phyloP scores from a whole-genome alignment of 2,329 filamentous ascomycete species.

The Colletotrichum agaves region DNA sequence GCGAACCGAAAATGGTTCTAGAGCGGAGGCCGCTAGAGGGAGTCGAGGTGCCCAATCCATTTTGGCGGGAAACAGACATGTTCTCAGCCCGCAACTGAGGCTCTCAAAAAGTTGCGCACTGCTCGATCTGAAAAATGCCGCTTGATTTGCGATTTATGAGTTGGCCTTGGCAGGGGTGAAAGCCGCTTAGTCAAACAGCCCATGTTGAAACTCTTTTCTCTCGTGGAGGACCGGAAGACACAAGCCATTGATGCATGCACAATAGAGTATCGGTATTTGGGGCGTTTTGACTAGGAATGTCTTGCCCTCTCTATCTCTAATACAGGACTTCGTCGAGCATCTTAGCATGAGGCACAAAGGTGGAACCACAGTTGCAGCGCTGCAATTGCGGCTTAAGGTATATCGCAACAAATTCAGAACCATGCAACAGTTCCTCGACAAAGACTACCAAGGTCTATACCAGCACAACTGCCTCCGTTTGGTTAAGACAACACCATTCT shows the following conservation, averaged over 20 bases:
- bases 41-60: not conserved
- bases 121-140: not conserved
- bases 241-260: not conserved
- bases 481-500: not conserved
- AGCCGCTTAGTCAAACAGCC: constrained; percentile 6
- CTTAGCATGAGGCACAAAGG: no score
- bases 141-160: not conserved
- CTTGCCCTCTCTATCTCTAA: no score
- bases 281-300: no score
- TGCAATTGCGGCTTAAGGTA: no score
- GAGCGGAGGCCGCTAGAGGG: constrained; percentile 3
- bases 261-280: not conserved
- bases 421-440: not conserved
- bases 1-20: constrained; percentile 6
- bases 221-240: not conserved
- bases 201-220: not conserved
- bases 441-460: not conserved
- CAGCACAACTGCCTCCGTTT: not conserved
- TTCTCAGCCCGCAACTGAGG: not conserved
- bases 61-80: constrained; percentile 1
- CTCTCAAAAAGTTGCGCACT: not conserved
- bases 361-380: no score
- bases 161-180: not conserved
- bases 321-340: not conserved
- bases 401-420: not conserved